Conservation (phyloP, 2,329 filamentous ascomycete species). For the Apiospora saccharicola region DNA sequence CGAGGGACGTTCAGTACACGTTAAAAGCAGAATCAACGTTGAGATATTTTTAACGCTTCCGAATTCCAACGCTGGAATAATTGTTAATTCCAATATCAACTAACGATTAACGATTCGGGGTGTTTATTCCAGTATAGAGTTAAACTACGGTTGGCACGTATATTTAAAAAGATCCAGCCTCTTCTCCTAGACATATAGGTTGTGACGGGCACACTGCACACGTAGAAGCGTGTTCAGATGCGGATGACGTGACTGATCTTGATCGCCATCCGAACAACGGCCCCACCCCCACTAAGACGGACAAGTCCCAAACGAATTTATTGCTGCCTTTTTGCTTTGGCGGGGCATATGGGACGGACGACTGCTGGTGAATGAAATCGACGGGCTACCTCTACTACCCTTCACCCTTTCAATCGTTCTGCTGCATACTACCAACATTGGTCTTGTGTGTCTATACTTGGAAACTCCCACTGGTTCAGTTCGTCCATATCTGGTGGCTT, state of each 20-base stretch:
- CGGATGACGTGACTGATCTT: slow-evolving; percentile 14
- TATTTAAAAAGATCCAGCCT: too few relatives aligned
- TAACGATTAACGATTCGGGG: too few relatives aligned
- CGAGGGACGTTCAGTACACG: too few relatives aligned
- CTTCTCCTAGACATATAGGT: background rate
- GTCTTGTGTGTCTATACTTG: slow-evolving; percentile 8
- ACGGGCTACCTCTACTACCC: background rate
- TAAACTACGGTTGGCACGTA: too few relatives aligned
- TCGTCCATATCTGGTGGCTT: background rate
- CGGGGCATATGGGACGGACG: slow-evolving; percentile 5
- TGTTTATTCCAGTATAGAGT: too few relatives aligned
- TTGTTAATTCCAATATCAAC: too few relatives aligned
- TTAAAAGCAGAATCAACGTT: too few relatives aligned
- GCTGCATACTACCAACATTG: background rate
- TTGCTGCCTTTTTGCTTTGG: slow-evolving; percentile 3
- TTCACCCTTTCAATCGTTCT: background rate
- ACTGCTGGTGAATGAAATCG: background rate
- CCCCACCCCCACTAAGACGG: slow-evolving; percentile 19
- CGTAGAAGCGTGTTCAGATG: background rate
- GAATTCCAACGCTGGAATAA: too few relatives aligned
- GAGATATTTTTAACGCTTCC: too few relatives aligned
- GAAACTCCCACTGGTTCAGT: background rate
- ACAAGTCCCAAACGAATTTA: slow-evolving; percentile 18
- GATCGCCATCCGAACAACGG: slow-evolving; percentile 5
- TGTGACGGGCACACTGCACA: background rate